Conservation (phyloP, 306 rosid species). For the Adenanthera pavonina region DNA sequence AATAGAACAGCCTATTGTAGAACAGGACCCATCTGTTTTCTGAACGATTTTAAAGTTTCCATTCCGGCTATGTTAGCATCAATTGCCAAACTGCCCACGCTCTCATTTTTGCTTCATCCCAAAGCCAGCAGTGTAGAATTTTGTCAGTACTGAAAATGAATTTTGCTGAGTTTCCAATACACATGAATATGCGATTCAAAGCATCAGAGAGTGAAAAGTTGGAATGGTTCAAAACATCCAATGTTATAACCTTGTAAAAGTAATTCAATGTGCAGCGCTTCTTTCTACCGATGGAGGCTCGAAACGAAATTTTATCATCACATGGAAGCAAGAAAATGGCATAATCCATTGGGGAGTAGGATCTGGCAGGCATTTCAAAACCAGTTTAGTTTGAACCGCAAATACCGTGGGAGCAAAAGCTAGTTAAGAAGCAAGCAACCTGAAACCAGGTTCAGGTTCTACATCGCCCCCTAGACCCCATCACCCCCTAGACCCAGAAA, state of each 20-base stretch:
- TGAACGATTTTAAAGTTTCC: not conserved
- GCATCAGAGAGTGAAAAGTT: not conserved
- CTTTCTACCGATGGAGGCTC: not conserved
- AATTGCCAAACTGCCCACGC: constrained; percentile 34
- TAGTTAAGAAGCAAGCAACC: no score
- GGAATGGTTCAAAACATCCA: not conserved
- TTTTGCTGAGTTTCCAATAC: not conserved
- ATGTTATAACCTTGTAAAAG: not conserved
- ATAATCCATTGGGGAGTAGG: not conserved
- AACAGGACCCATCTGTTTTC: constrained; percentile 24
- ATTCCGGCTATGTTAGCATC: not conserved
- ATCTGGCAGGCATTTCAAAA: no score
- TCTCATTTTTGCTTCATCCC: constrained; percentile 42
- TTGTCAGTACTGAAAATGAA: not conserved
- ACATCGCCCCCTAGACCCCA: no score
- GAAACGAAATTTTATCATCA: not conserved
- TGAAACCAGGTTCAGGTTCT: no score
- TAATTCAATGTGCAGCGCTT: not conserved
- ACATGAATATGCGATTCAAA: constrained; percentile 12
- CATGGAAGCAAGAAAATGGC: not conserved
- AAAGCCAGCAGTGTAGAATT: constrained; percentile 13
- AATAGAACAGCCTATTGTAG: not conserved
- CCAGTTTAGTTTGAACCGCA: no score
- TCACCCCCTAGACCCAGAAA: no score
- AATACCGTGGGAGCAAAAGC: no score